Evolutionary conservation across 2,329 filamentous ascomycete species (phyloP).

Genomic region (Thielaviopsis populi): DNA sequence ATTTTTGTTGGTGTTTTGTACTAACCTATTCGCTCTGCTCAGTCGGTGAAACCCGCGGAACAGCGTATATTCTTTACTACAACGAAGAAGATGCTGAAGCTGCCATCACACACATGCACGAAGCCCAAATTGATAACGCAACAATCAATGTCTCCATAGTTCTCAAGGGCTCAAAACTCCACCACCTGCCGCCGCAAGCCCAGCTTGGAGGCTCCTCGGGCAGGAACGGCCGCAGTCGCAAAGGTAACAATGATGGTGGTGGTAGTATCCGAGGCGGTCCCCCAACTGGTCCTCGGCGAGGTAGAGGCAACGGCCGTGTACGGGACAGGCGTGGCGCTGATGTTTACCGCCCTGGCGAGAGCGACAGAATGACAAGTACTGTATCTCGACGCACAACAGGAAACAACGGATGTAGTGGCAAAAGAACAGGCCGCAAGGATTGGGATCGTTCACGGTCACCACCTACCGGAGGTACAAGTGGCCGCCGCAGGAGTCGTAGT

Average conservation of each 20-base stretch:
- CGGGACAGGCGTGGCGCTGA: neutral
- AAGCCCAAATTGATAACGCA: slow-evolving; percentile 79
- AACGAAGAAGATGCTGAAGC: slow-evolving; percentile 65
- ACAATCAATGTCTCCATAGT: slow-evolving; percentile 79
- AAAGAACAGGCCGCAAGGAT: neutral
- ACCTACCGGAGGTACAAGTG: neutral
- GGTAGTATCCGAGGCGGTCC: neutral
- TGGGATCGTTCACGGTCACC: neutral
- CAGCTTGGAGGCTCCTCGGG: slow-evolving; percentile 21
- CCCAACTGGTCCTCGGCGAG: neutral
- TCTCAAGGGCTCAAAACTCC: slow-evolving; percentile 6
- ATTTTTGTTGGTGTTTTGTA: neutral
- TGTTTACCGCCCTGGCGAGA: slow-evolving; percentile 4
- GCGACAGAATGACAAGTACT: neutral
- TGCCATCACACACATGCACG: slow-evolving; percentile 93
- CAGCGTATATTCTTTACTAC: slow-evolving; percentile 78
- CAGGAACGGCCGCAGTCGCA: slow-evolving; percentile 8
- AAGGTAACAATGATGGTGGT: slow-evolving; percentile 21
- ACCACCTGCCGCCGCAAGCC: slow-evolving; percentile 50
- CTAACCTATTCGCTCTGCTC: slow-evolving; percentile 2
- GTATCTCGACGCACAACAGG: neutral
- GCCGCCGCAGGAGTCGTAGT: neutral
- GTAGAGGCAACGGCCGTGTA: neutral
- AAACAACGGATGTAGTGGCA: neutral
- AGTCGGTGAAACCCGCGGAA: slow-evolving; percentile 85